phyloP scores from a whole-genome alignment of 2,329 filamentous ascomycete genomes.

The Ophiocordyceps camponoti-leonardi region DNA sequence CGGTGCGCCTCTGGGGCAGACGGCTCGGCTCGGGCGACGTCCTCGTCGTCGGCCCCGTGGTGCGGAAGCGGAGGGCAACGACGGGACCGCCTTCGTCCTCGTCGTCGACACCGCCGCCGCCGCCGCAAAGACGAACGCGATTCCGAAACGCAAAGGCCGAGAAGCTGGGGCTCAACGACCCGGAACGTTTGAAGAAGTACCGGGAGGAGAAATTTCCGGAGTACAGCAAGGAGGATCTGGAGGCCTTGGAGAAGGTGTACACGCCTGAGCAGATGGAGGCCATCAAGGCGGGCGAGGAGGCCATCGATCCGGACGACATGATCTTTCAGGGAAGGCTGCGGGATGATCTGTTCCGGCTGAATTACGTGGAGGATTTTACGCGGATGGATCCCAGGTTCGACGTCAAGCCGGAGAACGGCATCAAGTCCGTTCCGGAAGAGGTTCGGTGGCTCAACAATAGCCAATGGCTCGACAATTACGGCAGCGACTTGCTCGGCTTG shows the following conservation, averaged over 20 bases:
- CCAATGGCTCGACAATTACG: constrained; percentile 41
- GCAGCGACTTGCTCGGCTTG: constrained; percentile 24
- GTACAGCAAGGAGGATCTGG: constrained; percentile 51
- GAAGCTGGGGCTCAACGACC: constrained; percentile 30
- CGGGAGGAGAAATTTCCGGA: constrained; percentile 34
- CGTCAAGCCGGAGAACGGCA: constrained; percentile 32
- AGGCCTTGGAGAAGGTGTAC: constrained; percentile 48
- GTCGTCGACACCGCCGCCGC: constrained; percentile 34
- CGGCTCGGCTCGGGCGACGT: constrained; percentile 21
- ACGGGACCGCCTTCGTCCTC: constrained; percentile 8
- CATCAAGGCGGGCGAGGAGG: constrained; percentile 62
- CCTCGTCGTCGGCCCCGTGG: constrained; percentile 7
- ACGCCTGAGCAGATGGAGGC: constrained; percentile 66
- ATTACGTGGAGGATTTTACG: constrained; percentile 72
- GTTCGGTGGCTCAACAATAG: constrained; percentile 40
- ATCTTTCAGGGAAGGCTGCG: constrained; percentile 55
- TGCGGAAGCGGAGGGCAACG: constrained; percentile 6
- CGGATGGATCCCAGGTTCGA: constrained; percentile 64
- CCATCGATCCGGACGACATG: constrained; percentile 59
- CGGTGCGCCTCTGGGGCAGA: constrained; percentile 33
- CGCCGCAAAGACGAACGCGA: constrained; percentile 28
- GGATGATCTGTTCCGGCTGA: constrained; percentile 52
- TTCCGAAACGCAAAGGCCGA: constrained; percentile 36
- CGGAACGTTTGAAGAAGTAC: constrained; percentile 25
- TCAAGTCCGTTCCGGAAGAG: constrained; percentile 29